These are phyloP conservation scores for Pseudogymnoascus sp. DNA, from an alignment of 2,329 filamentous ascomycete genomes.

Conservation along the genomic window DNA sequence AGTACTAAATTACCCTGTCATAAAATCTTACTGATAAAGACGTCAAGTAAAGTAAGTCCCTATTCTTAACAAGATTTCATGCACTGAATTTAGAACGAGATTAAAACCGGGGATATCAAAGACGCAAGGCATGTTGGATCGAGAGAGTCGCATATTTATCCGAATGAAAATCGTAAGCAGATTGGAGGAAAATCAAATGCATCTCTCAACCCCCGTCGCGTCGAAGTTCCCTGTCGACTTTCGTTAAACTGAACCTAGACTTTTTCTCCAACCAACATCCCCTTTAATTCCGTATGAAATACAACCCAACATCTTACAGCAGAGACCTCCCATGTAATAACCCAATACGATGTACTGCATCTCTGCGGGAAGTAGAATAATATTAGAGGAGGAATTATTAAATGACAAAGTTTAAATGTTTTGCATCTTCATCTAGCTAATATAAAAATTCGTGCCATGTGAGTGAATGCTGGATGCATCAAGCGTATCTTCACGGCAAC, in stretches of 20 bases:
- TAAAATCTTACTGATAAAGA: not conserved
- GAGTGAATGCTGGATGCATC: too few relatives aligned
- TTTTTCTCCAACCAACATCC: not conserved
- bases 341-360: not conserved
- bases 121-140: not conserved
- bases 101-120: not conserved
- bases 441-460: slow-evolving; percentile 21
- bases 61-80: not conserved
- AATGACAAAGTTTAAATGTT: not conserved
- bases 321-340: not conserved
- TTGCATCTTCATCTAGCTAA: not conserved
- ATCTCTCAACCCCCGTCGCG: not conserved
- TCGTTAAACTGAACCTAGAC: not conserved
- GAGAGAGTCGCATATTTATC: not conserved
- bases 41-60: not conserved
- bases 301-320: not conserved
- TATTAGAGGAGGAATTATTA: not conserved
- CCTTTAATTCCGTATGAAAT: not conserved
- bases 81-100: not conserved
- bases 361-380: not conserved
- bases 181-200: not conserved
- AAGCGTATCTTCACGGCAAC: slow-evolving; percentile 26
- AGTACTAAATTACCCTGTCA: not conserved
- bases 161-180: not conserved
- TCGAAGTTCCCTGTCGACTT: not conserved